These are phyloP conservation scores for Ottelia alismoides DNA, from an alignment of 106 monocot species.

Conservation along the genomic window DNA sequence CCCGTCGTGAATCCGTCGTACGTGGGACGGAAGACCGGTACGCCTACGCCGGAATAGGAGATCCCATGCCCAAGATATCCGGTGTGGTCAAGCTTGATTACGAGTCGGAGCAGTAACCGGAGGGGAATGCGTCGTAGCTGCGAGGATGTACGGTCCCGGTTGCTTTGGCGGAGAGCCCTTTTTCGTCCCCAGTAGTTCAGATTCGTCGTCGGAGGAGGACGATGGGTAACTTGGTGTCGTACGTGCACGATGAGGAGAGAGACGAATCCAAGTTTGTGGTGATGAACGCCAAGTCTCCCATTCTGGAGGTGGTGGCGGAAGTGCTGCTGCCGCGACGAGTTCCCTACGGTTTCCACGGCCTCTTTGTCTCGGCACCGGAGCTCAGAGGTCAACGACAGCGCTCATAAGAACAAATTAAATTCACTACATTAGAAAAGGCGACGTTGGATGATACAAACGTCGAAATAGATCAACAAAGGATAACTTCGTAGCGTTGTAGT, in stretches of 20 bases:
- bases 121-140: slow-evolving; percentile 12
- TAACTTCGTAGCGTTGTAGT: too few relatives aligned
- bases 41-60: slow-evolving; percentile 11
- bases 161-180: slow-evolving; percentile 26
- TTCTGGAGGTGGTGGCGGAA: slow-evolving; percentile 13
- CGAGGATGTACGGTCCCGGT: slow-evolving; percentile 6
- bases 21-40: slow-evolving; percentile 13
- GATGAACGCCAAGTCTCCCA: slow-evolving; percentile 21
- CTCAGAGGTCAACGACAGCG: neutral
- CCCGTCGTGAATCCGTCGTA: slow-evolving; percentile 15
- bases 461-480: too few relatives aligned
- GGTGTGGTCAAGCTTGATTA: slow-evolving; percentile 23
- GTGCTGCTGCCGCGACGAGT: slow-evolving; percentile 12
- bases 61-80: slow-evolving; percentile 20
- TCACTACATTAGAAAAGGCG: too few relatives aligned
- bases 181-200: slow-evolving; percentile 29
- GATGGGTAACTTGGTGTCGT: slow-evolving; percentile 14
- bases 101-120: neutral
- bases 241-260: slow-evolving; percentile 13
- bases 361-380: neutral
- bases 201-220: slow-evolving; percentile 17
- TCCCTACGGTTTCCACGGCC: slow-evolving; percentile 18
- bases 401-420: too few relatives aligned
- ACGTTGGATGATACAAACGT: too few relatives aligned
- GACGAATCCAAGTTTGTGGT: slow-evolving; percentile 13